Evolutionary conservation across 129 eudicot species (phyloP).

Genomic region (Flaveria trinervia): DNA sequence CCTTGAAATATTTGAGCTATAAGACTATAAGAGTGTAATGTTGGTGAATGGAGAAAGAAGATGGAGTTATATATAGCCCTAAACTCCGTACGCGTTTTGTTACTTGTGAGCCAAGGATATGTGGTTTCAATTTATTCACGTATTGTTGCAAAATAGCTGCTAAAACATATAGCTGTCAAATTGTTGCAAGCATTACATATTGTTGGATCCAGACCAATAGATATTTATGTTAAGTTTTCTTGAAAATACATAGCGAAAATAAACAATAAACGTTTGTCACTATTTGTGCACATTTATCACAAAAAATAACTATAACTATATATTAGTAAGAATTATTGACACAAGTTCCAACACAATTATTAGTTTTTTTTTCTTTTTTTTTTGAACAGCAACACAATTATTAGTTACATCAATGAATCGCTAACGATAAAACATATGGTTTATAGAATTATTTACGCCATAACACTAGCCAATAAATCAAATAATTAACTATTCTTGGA

Average conservation of each 20-base stretch:
- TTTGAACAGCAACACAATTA: not conserved
- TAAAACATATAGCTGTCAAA: not conserved
- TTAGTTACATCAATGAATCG: not conserved
- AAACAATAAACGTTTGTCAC: not conserved
- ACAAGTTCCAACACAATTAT: not conserved
- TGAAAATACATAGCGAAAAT: not conserved
- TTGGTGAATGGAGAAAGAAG: not conserved
- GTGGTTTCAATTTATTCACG: not conserved
- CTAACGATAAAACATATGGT: not conserved
- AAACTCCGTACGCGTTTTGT: slow-evolving; percentile 7
- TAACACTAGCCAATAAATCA: not conserved
- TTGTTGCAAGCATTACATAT: not conserved
- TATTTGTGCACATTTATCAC: not conserved
- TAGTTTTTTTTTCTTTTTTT: too few relatives aligned
- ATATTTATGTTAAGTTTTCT: not conserved
- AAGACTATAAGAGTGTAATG: slow-evolving; percentile 4
- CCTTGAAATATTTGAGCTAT: not conserved
- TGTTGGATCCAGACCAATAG: not conserved
- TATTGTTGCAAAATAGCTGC: too few relatives aligned
- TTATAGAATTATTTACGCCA: not conserved
- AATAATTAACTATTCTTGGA: not conserved
- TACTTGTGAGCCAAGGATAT: slow-evolving; percentile 25
- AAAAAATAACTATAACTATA: not conserved
- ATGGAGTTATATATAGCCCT: not conserved
- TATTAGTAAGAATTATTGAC: not conserved